phyloP scores from a whole-genome alignment of 768 basidiomycete genomes.

The Trametes sanguinea region DNA sequence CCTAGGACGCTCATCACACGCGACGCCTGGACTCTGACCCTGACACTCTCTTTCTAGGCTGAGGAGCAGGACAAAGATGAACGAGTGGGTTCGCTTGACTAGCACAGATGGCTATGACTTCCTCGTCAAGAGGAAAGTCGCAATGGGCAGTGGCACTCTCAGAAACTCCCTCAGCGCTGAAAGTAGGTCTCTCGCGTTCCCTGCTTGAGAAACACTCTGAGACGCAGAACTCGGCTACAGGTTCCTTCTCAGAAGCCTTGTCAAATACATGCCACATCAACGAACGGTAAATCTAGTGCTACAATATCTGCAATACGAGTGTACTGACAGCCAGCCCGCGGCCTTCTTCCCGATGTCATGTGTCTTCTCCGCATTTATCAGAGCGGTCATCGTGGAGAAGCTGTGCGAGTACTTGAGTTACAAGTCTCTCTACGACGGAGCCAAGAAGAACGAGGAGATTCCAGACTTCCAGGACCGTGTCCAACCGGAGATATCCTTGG shows the following conservation, averaged over 20 bases:
- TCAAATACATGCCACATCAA: constrained; percentile 68
- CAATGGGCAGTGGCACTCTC: constrained; percentile 78
- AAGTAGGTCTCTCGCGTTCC: constrained; percentile 44
- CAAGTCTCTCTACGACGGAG: constrained; percentile 76
- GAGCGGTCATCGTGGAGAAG: constrained; percentile 77
- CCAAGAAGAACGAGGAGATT: constrained; percentile 74
- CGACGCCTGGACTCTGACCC: neutral
- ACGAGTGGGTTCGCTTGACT: constrained; percentile 75
- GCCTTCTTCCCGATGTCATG: neutral
- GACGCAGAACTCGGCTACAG: constrained; percentile 36
- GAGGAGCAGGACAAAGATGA: constrained; percentile 27
- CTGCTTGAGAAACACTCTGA: neutral
- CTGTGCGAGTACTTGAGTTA: constrained; percentile 88
- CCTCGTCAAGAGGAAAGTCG: constrained; percentile 74
- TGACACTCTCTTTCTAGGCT: neutral
- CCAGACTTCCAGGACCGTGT: constrained; percentile 86
- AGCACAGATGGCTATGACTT: constrained; percentile 83
- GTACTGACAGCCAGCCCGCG: neutral
- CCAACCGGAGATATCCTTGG: constrained; percentile 83
- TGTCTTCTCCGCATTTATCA: constrained; percentile 20
- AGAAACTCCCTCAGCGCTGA: constrained; percentile 76
- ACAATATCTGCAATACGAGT: neutral
- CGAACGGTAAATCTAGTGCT: constrained; percentile 56
- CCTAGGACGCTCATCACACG: constrained; percentile 4
- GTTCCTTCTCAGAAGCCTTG: constrained; percentile 73